Evolutionary conservation across 306 rosid genomes (phyloP).

Genomic region (Glycine soja): DNA sequence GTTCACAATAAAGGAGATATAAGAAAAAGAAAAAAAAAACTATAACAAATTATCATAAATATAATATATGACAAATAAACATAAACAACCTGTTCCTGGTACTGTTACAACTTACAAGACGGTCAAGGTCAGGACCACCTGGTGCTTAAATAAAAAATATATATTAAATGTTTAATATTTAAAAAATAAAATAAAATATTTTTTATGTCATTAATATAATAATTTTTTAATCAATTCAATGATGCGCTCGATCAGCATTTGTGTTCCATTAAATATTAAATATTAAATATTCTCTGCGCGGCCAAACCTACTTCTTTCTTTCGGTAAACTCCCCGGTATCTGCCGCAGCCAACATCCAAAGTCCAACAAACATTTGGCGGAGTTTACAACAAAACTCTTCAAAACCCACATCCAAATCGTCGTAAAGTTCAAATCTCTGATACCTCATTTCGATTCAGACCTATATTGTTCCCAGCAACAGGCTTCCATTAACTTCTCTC

Average conservation of each 20-base stretch:
- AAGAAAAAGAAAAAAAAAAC: no score
- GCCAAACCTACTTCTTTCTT: neutral
- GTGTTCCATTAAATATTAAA: neutral
- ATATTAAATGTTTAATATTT: neutral
- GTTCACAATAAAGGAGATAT: no score
- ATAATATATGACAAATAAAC: no score
- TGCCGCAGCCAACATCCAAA: slow-evolving; percentile 29
- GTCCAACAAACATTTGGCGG: slow-evolving; percentile 42
- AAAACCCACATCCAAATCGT: slow-evolving; percentile 25
- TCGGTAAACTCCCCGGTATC: neutral
- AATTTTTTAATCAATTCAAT: no score
- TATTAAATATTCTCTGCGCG: neutral
- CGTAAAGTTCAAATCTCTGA: neutral
- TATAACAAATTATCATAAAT: no score
- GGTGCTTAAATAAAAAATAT: no score
- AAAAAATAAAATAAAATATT: no score
- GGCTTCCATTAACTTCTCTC: neutral
- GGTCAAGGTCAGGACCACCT: no score
- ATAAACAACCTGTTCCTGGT: no score
- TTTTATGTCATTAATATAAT: neutral
- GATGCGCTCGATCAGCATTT: neutral
- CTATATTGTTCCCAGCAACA: neutral
- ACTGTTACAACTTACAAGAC: no score
- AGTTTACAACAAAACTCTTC: slow-evolving; percentile 50
- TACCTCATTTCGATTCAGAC: slow-evolving; percentile 30